These are phyloP conservation scores for Geotrichum cucujoidarum DNA, from an alignment of 1,139 yeast genomes.

Conservation along the genomic window DNA sequence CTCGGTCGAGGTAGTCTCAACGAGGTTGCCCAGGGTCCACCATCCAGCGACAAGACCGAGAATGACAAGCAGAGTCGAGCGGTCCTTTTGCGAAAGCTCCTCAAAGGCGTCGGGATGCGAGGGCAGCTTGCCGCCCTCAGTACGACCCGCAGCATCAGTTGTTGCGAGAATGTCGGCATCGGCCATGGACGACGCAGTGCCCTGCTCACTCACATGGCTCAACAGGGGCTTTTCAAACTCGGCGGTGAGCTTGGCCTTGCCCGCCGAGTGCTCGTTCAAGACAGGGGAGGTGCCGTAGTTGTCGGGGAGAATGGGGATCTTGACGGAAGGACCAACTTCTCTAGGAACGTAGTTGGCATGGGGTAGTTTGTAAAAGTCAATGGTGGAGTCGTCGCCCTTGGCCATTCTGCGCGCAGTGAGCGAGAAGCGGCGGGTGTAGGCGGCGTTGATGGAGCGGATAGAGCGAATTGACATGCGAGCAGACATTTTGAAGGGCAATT, in stretches of 20 bases:
- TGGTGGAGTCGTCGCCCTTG: conserved; percentile 41
- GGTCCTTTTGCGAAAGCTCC: conserved; percentile 30
- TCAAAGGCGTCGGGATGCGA: conserved; percentile 10
- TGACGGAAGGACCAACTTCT: conserved; percentile 31
- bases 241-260: conserved; percentile 20
- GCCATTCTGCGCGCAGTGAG: conserved; percentile 30
- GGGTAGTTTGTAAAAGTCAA: conserved; percentile 42
- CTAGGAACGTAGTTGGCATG: conserved; percentile 27
- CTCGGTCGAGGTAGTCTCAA: conserved; percentile 11
- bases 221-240: conserved; percentile 26
- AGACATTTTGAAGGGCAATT: neutral
- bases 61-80: conserved; percentile 31
- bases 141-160: conserved; percentile 12
- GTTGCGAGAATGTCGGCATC: conserved; percentile 17
- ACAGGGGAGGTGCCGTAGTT: conserved; percentile 19
- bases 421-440: neutral
- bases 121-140: conserved; percentile 22
- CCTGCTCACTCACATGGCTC: conserved; percentile 23
- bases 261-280: conserved; percentile 10
- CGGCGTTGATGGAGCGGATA: neutral
- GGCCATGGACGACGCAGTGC: conserved; percentile 21
- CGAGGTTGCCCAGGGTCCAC: conserved; percentile 33
- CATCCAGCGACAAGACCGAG: conserved; percentile 35
- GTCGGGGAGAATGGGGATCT: conserved; percentile 40
- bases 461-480: neutral